Evolutionary conservation across 148 eudicot species (phyloP), one percentile per base, ranked within the genome.

Genomic region (Diospyros lotus): DNA sequence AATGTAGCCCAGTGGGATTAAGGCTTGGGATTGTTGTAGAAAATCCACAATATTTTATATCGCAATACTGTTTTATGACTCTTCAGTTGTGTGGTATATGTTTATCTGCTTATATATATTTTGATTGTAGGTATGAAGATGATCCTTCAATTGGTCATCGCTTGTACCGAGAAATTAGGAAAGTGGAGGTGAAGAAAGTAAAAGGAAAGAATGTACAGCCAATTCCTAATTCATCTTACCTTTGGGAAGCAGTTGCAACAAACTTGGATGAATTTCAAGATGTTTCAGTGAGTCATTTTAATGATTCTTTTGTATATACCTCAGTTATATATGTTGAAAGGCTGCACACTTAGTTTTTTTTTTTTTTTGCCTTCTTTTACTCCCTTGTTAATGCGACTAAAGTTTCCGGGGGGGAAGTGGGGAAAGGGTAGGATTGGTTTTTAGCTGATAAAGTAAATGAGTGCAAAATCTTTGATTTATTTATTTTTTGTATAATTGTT

Each of bases 171-270:
- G 97, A 93, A 80, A 87, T 86, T 64, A 91, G 97, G 73, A 89
- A 85, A 75, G 84, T 84, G 67, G 98, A 96, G 81, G 85, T 82
- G 78, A 96, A 88, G 82, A 89, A 82, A 80, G 94, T 85, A 40
- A 96, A 89, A 86, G 86, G 88, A 54, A 93, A 82, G 82, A 93
- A 84, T 74, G 84, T 93, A 55, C 89, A 82, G 51, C 88, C 85
- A 9, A 84, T 91, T 79, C 93, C 96, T 50, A 83, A 80, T 88
- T 89, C 97, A 54, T 80, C 82, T 62, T 96, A 86, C 66, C 90
- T 89, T 71, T 96, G 99, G 99, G 97, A 96, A 82, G 83, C 97
- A 50, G 95, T 89, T 76, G 97, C 99, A n/a, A 93, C 99, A 76
- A 96, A 88, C 81, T 82, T 96, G 69, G 99, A 96, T 77, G 99